These are phyloP conservation scores for Fusarium siculi DNA, from an alignment of 2,329 filamentous ascomycete species.

Conservation along the genomic window DNA sequence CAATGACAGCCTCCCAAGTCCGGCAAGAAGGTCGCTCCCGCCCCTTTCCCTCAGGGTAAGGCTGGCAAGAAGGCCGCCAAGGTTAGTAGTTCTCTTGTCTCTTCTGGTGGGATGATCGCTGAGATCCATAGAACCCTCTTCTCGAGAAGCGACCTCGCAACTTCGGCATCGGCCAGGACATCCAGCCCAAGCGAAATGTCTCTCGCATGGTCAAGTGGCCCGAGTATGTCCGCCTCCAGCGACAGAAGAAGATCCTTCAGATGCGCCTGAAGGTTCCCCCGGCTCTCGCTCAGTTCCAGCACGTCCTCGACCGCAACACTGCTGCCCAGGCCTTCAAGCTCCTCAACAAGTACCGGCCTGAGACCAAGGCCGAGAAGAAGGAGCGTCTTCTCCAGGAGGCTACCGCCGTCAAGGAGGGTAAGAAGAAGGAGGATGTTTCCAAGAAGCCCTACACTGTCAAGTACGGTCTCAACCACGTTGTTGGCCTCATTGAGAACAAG, in stretches of 20 bases:
- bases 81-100: conserved; percentile 68
- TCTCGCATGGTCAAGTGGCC: conserved; percentile 99
- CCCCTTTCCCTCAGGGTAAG: conserved; percentile 96
- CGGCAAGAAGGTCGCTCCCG: conserved; percentile 97
- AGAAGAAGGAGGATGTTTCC: conserved; percentile 99
- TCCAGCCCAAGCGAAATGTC: conserved; percentile 95
- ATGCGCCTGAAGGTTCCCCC: conserved; percentile 98
- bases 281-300: conserved; percentile 96
- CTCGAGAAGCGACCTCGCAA: conserved; percentile 98
- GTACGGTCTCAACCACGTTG: conserved; percentile 99
- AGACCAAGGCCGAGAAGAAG: conserved; percentile 99
- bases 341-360: conserved; percentile 99
- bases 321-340: conserved; percentile 98
- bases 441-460: conserved; percentile 99
- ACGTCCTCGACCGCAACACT: conserved; percentile 95
- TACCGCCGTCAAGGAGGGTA: conserved; percentile 95
- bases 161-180: conserved; percentile 99
- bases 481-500: conserved; percentile 98
- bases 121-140: conserved; percentile 83
- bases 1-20: conserved; percentile 99
- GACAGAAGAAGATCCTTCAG: conserved; percentile 94
- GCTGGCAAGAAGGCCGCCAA: conserved; percentile 96
- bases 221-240: conserved; percentile 98
- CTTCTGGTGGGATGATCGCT: background rate
- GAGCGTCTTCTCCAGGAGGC: conserved; percentile 98